Evolutionary conservation across 129 eudicot genomes (phyloP).

Genomic region (Tanacetum coccineum): DNA sequence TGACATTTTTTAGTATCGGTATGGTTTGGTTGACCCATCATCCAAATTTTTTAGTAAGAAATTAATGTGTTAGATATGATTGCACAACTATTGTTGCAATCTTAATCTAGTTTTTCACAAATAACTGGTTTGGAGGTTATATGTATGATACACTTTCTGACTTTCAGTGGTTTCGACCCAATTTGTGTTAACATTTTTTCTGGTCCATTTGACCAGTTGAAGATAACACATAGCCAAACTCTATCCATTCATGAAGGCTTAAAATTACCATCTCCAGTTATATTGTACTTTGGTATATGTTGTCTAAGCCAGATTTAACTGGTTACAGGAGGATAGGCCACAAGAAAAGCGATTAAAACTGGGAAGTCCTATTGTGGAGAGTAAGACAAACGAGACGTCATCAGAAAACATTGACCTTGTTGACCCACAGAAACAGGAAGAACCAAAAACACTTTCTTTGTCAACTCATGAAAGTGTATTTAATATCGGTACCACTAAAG

Average conservation of each 20-base stretch:
- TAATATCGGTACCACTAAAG: conserved; percentile 47
- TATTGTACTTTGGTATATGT: not conserved
- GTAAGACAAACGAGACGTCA: conserved; percentile 38
- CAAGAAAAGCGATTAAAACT: conserved; percentile 62
- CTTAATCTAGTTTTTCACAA: too few species aligned
- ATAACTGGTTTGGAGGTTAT: too few species aligned
- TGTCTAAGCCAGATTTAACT: conserved; percentile 7
- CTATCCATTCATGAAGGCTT: not conserved
- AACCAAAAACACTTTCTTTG: conserved; percentile 41
- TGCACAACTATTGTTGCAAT: too few species aligned
- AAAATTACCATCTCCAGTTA: not conserved
- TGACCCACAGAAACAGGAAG: conserved; percentile 42
- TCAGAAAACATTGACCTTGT: conserved; percentile 31
- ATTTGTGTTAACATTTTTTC: too few species aligned
- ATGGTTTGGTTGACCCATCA: too few species aligned
- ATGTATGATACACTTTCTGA: too few species aligned
- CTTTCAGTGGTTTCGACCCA: too few species aligned
- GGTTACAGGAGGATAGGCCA: conserved; percentile 71
- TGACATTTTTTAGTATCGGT: too few species aligned
- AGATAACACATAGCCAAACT: not conserved
- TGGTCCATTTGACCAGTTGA: not conserved
- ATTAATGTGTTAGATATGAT: too few species aligned
- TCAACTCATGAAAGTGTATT: conserved; percentile 52
- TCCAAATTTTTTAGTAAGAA: too few species aligned
- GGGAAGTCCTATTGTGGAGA: conserved; percentile 36